Evolutionary conservation across 805 yeast genomes (phyloP), one percentile per base, ranked within the genome.

Genomic region (Jamesozyma jinghongensis): DNA sequence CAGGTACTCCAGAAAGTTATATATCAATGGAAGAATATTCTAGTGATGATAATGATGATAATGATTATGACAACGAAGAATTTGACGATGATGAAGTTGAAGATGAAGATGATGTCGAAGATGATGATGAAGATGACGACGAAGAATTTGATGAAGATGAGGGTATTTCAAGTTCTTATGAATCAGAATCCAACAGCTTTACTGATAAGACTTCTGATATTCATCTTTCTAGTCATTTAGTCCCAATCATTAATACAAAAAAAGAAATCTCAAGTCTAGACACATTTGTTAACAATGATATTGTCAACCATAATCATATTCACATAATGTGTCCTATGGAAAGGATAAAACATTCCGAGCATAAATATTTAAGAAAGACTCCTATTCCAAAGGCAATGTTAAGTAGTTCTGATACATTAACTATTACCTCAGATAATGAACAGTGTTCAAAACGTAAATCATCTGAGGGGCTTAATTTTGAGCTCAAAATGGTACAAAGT

Each of bases 401-500:
- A 17, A 14, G 12, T 3, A 30, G 30, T 13, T 26, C 25, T 28
- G 26, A 27, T 13, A 27, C 20, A n/a, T 36, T 22, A 17, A 8
- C 20, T 19, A 41, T 29, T 11, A 38, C 22, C 10, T 12, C n/a
- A 16, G 35, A 37, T 19, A 20, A 29, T 19, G 32, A 33, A 17
- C 20, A 29, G 28, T 19, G 6, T 22, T 27, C 37, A 20, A 28
- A 33, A 39, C 3, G 37, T 3, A 29, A 36, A 40, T 31, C 48
- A 36, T 25, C 39, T 40, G 16, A 39, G 38, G 18, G 46, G 36
- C 17, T 40, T 34, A 27, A 38, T 42, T 48, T 55, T 31, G 49
- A 52, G 27, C 37, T 56, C 10, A 50, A 53, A 28, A 45, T 56
- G 50, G 29, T 49, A 18, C 46, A 52, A 35, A 56, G 61, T 26